phyloP scores from a whole-genome alignment of 768 basidiomycete genomes.

The Suillus alpinus region DNA sequence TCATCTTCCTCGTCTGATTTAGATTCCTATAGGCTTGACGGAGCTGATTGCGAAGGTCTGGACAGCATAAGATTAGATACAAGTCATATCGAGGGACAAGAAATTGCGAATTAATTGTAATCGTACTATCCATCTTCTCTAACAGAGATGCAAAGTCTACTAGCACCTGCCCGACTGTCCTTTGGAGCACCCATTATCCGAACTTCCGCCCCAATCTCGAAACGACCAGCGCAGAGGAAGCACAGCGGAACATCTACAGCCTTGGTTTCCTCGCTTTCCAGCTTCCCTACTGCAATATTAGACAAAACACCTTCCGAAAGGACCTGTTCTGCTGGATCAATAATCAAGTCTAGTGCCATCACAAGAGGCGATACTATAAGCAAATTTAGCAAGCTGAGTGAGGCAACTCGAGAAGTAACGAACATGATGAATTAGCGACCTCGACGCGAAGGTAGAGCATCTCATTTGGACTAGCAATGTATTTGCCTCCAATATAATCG shows the following conservation, averaged over 20 bases:
- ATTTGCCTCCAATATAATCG: slow-evolving; percentile 36
- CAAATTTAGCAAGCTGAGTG: slow-evolving; percentile 1
- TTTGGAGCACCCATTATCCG: slow-evolving; percentile 21
- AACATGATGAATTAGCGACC: slow-evolving; percentile 68
- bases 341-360: slow-evolving; percentile 50
- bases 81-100: background rate
- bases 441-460: slow-evolving; percentile 58
- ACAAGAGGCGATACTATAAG: slow-evolving; percentile 47
- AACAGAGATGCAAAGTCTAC: slow-evolving; percentile 16
- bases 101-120: slow-evolving; percentile 9
- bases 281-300: slow-evolving; percentile 61
- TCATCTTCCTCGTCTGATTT: background rate
- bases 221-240: slow-evolving; percentile 71
- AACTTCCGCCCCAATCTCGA: slow-evolving; percentile 44
- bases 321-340: slow-evolving; percentile 62
- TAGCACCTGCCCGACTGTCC: slow-evolving; percentile 19
- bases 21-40: slow-evolving; percentile 61
- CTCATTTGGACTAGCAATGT: slow-evolving; percentile 52
- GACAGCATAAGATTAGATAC: slow-evolving; percentile 53
- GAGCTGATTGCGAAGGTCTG: slow-evolving; percentile 83
- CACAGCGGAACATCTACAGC: slow-evolving; percentile 59
- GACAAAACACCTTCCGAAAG: slow-evolving; percentile 65
- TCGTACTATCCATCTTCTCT: slow-evolving; percentile 5
- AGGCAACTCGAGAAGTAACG: slow-evolving; percentile 27
- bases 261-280: slow-evolving; percentile 52